Percentiles rank a stretch among this genome's conserved stretches.
phyloP scores from a whole-genome alignment of 345 rosid genomes.

The Geranium brycei region DNA sequence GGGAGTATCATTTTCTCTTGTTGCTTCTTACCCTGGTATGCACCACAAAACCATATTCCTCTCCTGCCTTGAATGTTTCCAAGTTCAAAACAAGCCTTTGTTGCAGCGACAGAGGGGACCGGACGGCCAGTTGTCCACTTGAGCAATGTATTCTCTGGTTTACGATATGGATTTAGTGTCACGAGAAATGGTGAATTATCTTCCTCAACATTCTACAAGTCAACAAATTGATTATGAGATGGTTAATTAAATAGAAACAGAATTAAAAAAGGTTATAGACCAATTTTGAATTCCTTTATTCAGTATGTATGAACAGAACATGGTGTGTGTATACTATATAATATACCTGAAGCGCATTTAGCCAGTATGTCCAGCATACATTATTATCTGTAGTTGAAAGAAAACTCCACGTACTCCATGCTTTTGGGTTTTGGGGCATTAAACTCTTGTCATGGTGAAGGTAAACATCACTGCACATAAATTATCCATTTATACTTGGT shows the following conservation, averaged over 20 bases:
- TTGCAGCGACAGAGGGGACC: slow-evolving; percentile 74
- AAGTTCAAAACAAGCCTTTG: slow-evolving; percentile 65
- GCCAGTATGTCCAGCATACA: slow-evolving; percentile 88
- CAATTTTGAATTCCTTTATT: neutral
- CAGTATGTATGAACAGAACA: neutral
- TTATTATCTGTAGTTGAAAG: slow-evolving; percentile 46
- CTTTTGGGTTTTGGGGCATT: slow-evolving; percentile 69
- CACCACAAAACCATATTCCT: slow-evolving; percentile 86
- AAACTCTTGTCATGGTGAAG: slow-evolving; percentile 65
- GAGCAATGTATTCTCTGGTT: slow-evolving; percentile 50
- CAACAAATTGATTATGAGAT: neutral
- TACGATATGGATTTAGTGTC: slow-evolving; percentile 60
- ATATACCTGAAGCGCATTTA: slow-evolving; percentile 75
- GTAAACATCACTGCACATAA: slow-evolving; percentile 46
- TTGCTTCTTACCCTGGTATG: slow-evolving; percentile 48
- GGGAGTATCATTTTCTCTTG: too few species aligned
- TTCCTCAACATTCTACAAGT: slow-evolving; percentile 68
- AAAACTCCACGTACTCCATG: slow-evolving; percentile 96
- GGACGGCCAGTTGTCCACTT: slow-evolving; percentile 86
- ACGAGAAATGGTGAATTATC: slow-evolving; percentile 51
- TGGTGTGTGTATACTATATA: neutral
- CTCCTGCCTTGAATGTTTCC: slow-evolving; percentile 68
- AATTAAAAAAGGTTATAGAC: too few species aligned
- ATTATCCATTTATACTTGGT: too few species aligned
- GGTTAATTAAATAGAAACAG: too few species aligned